Percentiles rank a stretch among this genome's conserved stretches.
These are phyloP conservation scores for Brachypodium distachyon DNA, from an alignment of 202 grass and related monocot species.

Conservation along the genomic window DNA sequence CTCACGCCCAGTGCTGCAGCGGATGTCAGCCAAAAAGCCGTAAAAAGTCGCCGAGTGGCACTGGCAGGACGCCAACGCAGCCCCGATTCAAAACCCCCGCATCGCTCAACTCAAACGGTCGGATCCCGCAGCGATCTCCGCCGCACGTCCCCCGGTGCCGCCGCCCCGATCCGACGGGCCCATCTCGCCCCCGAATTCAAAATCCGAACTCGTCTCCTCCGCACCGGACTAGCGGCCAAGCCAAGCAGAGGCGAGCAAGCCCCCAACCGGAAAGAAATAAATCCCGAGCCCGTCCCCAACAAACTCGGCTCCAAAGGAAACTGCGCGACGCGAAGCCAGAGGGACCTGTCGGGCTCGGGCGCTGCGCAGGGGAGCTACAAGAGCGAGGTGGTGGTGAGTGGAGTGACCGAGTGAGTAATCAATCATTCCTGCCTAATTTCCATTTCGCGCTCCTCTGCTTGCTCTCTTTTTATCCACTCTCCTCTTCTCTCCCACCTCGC, in stretches of 20 bases:
- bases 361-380: constrained; percentile 6
- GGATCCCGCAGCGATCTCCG: constrained; percentile 16
- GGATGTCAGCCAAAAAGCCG: constrained; percentile 37
- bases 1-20: not conserved
- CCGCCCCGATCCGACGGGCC: constrained; percentile 32
- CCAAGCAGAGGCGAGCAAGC: not conserved
- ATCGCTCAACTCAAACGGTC: constrained; percentile 41
- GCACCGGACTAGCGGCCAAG: not conserved
- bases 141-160: not conserved
- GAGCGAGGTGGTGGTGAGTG: constrained; percentile 12
- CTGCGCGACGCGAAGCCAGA: constrained; percentile 30
- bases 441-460: not conserved
- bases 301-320: constrained; percentile 17
- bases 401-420: constrained; percentile 6
- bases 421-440: not conserved
- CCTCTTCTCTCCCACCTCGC: not conserved
- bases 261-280: constrained; percentile 19
- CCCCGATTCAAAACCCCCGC: constrained; percentile 49
- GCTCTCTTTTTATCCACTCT: not conserved
- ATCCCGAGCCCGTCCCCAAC: constrained; percentile 26
- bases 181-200: constrained; percentile 22
- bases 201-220: not conserved
- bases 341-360: constrained; percentile 31
- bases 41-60: constrained; percentile 3
- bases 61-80: not conserved